Percentiles rank a stretch among this genome's conserved stretches.
Evolutionary conservation across 1,284 basidiomycete species (phyloP).

Genomic region (Apiotrichum veenhuisii): DNA sequence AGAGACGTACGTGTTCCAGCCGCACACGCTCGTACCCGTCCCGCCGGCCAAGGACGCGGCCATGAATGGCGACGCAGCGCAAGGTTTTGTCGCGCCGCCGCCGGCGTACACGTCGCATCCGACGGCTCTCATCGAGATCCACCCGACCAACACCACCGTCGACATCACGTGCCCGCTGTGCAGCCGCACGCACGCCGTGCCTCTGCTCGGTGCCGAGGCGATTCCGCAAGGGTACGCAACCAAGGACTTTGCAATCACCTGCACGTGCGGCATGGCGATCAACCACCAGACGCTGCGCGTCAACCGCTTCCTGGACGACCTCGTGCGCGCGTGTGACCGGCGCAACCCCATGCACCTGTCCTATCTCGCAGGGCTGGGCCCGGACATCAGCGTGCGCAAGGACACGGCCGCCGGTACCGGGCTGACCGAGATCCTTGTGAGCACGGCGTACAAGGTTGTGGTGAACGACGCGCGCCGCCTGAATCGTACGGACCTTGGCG

Average conservation of each 20-base stretch:
- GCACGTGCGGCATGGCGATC: conserved; percentile 6
- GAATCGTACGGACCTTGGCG: background rate
- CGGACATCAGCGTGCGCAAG: background rate
- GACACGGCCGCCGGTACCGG: background rate
- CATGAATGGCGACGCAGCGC: background rate
- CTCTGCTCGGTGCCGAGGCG: conserved; percentile 6
- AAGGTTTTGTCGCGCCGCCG: background rate
- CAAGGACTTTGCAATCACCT: conserved; percentile 8
- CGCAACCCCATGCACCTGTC: conserved; percentile 30
- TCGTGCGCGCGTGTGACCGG: conserved; percentile 38
- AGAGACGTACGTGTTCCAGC: conserved; percentile 13
- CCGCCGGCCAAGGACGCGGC: too few relatives aligned
- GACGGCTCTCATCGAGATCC: conserved; percentile 8
- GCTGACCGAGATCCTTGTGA: background rate
- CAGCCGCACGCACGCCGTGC: background rate
- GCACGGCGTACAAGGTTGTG: background rate
- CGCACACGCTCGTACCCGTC: background rate
- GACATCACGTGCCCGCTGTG: conserved; percentile 19
- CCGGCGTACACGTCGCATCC: conserved; percentile 8
- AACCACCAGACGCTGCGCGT: conserved; percentile 20
- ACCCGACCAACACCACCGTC: conserved; percentile 3
- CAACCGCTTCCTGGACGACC: conserved; percentile 59
- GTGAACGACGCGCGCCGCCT: background rate
- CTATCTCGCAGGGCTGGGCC: conserved; percentile 9
- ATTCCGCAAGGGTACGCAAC: conserved; percentile 11